phyloP scores from a whole-genome alignment of 257 asterid genomes.

The Euphrasia confusa region DNA sequence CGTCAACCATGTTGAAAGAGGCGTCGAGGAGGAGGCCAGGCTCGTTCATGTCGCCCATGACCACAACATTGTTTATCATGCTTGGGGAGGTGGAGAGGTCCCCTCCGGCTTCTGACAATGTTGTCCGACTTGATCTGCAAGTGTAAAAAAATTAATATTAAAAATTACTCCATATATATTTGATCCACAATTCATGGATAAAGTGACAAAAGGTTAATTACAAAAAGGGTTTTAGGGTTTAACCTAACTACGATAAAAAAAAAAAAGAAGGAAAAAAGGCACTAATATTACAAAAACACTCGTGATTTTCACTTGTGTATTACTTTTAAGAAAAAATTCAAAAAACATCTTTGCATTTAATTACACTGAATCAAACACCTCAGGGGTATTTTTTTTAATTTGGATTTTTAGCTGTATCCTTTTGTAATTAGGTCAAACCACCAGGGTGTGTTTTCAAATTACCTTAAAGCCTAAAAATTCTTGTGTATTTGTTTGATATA shows the following conservation, averaged over 20 bases:
- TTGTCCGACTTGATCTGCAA: constrained; percentile 95
- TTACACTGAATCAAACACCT: background rate
- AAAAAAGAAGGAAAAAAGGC: background rate
- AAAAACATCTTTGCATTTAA: background rate
- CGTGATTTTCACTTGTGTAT: too few relatives aligned
- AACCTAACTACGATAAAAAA: background rate
- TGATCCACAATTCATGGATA: constrained; percentile 28
- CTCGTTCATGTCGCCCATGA: constrained; percentile 54
- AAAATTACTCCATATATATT: background rate
- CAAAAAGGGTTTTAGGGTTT: background rate
- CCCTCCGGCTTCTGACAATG: constrained; percentile 66
- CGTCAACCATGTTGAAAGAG: constrained; percentile 69
- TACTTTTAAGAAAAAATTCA: too few relatives aligned
- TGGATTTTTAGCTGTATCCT: background rate
- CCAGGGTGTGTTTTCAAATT: background rate
- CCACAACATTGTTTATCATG: constrained; percentile 51
- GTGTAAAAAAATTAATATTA: constrained; percentile 3
- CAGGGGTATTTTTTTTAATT: background rate
- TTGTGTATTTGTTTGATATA: too few relatives aligned
- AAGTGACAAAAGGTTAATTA: background rate
- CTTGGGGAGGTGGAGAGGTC: constrained; percentile 56
- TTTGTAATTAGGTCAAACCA: background rate
- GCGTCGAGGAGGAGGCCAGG: constrained; percentile 53
- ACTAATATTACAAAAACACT: background rate
- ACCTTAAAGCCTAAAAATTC: background rate